Evolutionary conservation across 1,139 yeast species (phyloP).

Genomic region (Debaryomycetaceae sp.): DNA sequence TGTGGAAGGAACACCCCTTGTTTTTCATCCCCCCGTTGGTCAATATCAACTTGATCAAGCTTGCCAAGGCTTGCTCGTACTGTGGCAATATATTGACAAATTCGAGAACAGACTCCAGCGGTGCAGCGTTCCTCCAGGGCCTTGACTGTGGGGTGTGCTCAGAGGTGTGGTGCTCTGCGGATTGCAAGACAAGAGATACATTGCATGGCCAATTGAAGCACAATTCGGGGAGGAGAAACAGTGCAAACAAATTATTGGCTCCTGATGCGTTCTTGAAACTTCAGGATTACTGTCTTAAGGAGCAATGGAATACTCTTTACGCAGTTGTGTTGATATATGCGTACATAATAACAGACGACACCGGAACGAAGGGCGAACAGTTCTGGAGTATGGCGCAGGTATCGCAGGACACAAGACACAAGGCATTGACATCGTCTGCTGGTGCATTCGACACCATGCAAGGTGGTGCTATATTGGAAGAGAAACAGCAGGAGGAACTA

Average conservation of each 20-base stretch:
- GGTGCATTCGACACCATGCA: slow-evolving; percentile 50
- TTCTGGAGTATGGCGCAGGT: slow-evolving; percentile 67
- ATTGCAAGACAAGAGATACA: slow-evolving; percentile 55
- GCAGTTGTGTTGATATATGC: slow-evolving; percentile 62
- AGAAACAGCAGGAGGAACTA: slow-evolving; percentile 55
- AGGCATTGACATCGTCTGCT: slow-evolving; percentile 56
- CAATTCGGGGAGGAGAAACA: slow-evolving; percentile 19
- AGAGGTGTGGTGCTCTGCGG: slow-evolving; percentile 68
- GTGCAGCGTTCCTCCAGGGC: slow-evolving; percentile 42
- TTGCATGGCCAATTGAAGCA: slow-evolving; percentile 65
- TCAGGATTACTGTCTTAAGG: slow-evolving; percentile 60
- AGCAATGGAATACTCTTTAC: slow-evolving; percentile 68
- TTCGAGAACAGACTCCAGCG: slow-evolving; percentile 16
- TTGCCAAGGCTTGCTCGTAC: slow-evolving; percentile 73
- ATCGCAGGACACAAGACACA: slow-evolving; percentile 62
- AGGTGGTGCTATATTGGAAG: slow-evolving; percentile 50
- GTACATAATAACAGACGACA: slow-evolving; percentile 41
- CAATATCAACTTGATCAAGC: slow-evolving; percentile 54
- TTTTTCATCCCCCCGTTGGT: slow-evolving; percentile 73
- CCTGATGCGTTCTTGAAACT: slow-evolving; percentile 51
- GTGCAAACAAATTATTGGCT: slow-evolving; percentile 31
- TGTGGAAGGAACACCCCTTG: slow-evolving; percentile 64
- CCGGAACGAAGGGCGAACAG: slow-evolving; percentile 38
- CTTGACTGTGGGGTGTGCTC: slow-evolving; percentile 67
- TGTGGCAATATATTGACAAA: slow-evolving; percentile 65